Percentiles rank a stretch among this genome's conserved stretches.
Evolutionary conservation across 306 rosid genomes (phyloP).

Genomic region (Fagus crenata): DNA sequence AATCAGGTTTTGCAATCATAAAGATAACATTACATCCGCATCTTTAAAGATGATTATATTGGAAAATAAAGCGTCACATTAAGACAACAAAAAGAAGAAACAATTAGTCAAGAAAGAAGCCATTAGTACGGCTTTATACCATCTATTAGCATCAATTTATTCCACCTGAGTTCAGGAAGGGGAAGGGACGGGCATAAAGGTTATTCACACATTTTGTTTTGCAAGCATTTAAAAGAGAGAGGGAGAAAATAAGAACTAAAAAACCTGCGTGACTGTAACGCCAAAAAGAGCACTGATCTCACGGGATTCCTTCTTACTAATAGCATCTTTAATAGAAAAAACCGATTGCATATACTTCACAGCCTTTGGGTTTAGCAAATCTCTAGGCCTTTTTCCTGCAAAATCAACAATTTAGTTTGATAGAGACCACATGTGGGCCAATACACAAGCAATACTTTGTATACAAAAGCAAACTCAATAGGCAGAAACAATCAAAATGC

Average conservation of each 20-base stretch:
- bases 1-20: slow-evolving; percentile 13
- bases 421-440: slow-evolving; percentile 3
- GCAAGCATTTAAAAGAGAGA: background rate
- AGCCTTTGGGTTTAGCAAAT: slow-evolving; percentile 96
- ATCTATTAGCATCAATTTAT: background rate
- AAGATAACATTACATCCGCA: background rate
- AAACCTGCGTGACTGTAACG: slow-evolving; percentile 86
- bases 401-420: slow-evolving; percentile 23
- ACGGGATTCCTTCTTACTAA: slow-evolving; percentile 89
- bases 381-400: slow-evolving; percentile 97
- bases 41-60: background rate
- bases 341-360: slow-evolving; percentile 91
- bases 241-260: background rate
- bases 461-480: too few relatives aligned
- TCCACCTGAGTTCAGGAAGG: background rate
- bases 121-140: background rate
- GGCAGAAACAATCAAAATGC: too few relatives aligned
- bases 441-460: too few relatives aligned
- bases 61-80: background rate
- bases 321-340: slow-evolving; percentile 83
- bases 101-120: background rate
- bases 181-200: background rate
- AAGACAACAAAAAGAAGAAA: background rate
- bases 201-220: background rate
- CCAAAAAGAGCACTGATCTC: slow-evolving; percentile 92